Evolutionary conservation across 2,329 filamentous ascomycete genomes (phyloP).

Genomic region (Chaetomium globosum): DNA sequence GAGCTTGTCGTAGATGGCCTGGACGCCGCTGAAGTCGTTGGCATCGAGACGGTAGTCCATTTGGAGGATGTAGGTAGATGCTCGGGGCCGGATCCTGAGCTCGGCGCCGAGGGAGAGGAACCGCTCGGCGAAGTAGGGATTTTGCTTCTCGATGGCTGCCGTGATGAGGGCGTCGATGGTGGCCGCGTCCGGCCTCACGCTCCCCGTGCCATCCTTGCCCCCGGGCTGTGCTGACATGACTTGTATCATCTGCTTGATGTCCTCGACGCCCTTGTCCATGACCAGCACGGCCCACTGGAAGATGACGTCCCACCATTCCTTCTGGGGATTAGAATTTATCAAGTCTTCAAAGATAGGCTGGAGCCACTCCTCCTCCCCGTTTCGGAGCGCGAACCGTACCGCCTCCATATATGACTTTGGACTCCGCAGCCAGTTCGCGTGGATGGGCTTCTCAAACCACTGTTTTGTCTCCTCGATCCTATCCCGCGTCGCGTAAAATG

Average conservation of each 20-base stretch:
- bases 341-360: constrained; percentile 59
- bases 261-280: constrained; percentile 68
- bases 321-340: constrained; percentile 51
- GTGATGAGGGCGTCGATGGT: constrained; percentile 78
- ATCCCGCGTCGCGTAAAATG: constrained; percentile 63
- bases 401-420: constrained; percentile 55
- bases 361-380: constrained; percentile 64
- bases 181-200: constrained; percentile 61
- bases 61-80: constrained; percentile 71
- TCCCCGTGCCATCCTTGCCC: constrained; percentile 44
- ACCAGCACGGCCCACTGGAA: constrained; percentile 75
- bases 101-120: constrained; percentile 69
- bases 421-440: constrained; percentile 46
- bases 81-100: constrained; percentile 67
- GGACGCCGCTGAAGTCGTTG: constrained; percentile 71
- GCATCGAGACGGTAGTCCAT: constrained; percentile 75
- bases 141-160: constrained; percentile 68
- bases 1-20: constrained; percentile 65
- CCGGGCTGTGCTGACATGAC: constrained; percentile 59
- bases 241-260: constrained; percentile 72
- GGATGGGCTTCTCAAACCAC: constrained; percentile 65
- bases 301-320: constrained; percentile 69
- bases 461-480: constrained; percentile 63
- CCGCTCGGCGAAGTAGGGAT: constrained; percentile 72
- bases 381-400: constrained; percentile 63